Base-by-base conservation (phyloP, 2,329 filamentous ascomycete species). In the Fusarium sp. region DNA sequence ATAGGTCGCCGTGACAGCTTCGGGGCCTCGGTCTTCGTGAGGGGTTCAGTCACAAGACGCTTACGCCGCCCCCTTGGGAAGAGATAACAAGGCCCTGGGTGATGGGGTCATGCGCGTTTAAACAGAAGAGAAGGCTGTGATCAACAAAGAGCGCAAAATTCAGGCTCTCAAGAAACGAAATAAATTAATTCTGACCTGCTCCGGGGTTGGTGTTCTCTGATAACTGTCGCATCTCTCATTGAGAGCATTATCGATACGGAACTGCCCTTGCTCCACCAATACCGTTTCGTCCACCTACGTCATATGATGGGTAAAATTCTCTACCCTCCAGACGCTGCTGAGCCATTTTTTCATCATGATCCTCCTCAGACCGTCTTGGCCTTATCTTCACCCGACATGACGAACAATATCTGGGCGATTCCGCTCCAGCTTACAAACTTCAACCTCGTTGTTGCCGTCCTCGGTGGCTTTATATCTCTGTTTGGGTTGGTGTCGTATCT, bases 401-500 rank as follows among this genome's bases (percentile, higher is more conserved):
- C 61, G 33, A 43, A 64, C 11, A 65, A 62, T 30, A 80, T 82
- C 30, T 84, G 82, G 82, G 75, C 75, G 7, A 73, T 84, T 8
- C 81, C 82, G 22, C 85, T 95, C 50, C 87, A 88, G 7, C 78
- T 93, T 37, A 91, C 89, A 72, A 93, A 95, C 81, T 97, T 97
- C 87, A 97, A 97, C 83, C 93, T 97, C 73, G 90, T 95, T 64
- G 91, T 94, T 80, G 92, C 93, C 63, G 89, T 94, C 9, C 84
- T 97, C 14, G 95, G 95, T 15, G 95, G 94, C 2, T 98, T 97
- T 84, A 91, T 98, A 71, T 95, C 94, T 0, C 76, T 97, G n/a
- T 98, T 97, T 79, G 95, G 95, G 4, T 85, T 98, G 50, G 94
- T 98, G 0, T 98, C 95, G 1, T 97, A 95, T 80, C 88, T 98